Percentiles rank a stretch among this genome's conserved stretches.
phyloP scores from a whole-genome alignment of 192 early-diverging fungal genomes.

The Backusella tarrabulga region DNA sequence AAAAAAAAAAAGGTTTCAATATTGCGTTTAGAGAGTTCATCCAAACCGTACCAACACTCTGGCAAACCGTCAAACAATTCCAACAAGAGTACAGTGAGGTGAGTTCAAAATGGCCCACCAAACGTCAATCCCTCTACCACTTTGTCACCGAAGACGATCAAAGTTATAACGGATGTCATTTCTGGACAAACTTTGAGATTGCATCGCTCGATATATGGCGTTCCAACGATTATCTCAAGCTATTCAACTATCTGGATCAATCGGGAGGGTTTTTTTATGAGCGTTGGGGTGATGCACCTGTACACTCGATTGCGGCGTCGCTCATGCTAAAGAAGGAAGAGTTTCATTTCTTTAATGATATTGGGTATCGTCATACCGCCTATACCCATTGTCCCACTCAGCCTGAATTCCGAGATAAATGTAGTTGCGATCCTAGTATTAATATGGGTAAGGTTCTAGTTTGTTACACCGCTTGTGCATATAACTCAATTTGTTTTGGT shows the following conservation, averaged over 20 bases:
- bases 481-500: neutral
- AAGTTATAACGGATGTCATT: slow-evolving; percentile 80
- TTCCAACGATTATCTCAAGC: slow-evolving; percentile 62
- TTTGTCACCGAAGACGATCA: slow-evolving; percentile 59
- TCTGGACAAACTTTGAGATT: slow-evolving; percentile 88
- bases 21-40: slow-evolving; percentile 71
- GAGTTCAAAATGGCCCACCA: slow-evolving; percentile 28
- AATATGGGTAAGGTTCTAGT: slow-evolving; percentile 42
- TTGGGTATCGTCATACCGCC: slow-evolving; percentile 68
- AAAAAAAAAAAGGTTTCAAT: slow-evolving; percentile 63
- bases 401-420: slow-evolving; percentile 40
- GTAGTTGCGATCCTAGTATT: slow-evolving; percentile 46
- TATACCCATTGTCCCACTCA: slow-evolving; percentile 61
- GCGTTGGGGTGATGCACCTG: slow-evolving; percentile 77
- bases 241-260: slow-evolving; percentile 70
- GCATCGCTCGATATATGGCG: slow-evolving; percentile 59
- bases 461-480: no score
- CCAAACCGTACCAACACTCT: slow-evolving; percentile 71
- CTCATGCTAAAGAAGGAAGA: slow-evolving; percentile 57
- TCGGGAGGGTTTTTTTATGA: slow-evolving; percentile 87
- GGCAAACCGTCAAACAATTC: slow-evolving; percentile 61
- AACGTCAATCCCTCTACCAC: slow-evolving; percentile 34
- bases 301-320: slow-evolving; percentile 67
- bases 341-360: slow-evolving; percentile 75
- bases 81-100: slow-evolving; percentile 47